Conservation (phyloP, 2,329 filamentous ascomycete species). For the Diaporthe nobilis region DNA sequence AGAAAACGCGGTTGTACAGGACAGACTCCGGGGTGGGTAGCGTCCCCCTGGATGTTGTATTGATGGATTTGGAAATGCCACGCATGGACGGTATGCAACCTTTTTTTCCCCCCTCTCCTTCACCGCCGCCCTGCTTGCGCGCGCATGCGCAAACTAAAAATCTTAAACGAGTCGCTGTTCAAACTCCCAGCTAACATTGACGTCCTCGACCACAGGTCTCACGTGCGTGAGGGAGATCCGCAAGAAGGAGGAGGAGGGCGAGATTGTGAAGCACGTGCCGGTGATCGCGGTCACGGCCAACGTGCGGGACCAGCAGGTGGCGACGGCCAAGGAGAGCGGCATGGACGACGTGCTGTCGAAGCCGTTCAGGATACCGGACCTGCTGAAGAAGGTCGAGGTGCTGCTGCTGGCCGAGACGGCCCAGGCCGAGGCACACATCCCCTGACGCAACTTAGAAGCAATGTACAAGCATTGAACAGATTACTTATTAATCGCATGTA, state of each 20-base stretch:
- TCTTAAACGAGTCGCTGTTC: background rate
- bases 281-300: slow-evolving; percentile 65
- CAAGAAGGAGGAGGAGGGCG: slow-evolving; percentile 53
- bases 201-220: slow-evolving; percentile 45
- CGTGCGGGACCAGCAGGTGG: slow-evolving; percentile 57
- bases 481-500: background rate
- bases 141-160: background rate
- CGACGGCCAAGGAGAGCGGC: slow-evolving; percentile 53
- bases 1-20: slow-evolving; percentile 50
- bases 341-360: slow-evolving; percentile 71
- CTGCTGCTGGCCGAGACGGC: slow-evolving; percentile 44
- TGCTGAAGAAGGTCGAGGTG: slow-evolving; percentile 57
- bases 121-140: background rate
- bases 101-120: too few relatives aligned
- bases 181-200: background rate
- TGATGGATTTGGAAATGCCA: slow-evolving; percentile 66
- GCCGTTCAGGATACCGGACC: slow-evolving; percentile 66
- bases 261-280: slow-evolving; percentile 53
- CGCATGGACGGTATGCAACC: slow-evolving; percentile 56
- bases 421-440: slow-evolving; percentile 12
- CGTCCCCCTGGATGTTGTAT: slow-evolving; percentile 54
- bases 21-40: slow-evolving; percentile 37
- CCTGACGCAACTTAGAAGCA: background rate
- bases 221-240: slow-evolving; percentile 58
- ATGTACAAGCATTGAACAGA: background rate